phyloP scores from a whole-genome alignment of 2,329 filamentous ascomycete genomes.

The Neobulgaria alba region DNA sequence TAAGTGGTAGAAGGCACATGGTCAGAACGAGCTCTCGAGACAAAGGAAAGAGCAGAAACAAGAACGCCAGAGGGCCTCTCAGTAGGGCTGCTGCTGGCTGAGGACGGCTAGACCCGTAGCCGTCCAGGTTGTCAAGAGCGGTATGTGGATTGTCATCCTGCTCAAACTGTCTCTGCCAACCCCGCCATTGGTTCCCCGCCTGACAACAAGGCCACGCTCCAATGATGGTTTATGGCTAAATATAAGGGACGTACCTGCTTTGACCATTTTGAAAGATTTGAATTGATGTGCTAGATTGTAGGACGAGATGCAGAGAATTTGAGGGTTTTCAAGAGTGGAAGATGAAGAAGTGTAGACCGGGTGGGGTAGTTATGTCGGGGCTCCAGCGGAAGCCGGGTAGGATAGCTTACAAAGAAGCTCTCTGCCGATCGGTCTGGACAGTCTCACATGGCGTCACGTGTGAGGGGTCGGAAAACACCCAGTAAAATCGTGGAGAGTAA shows the following conservation, averaged over 20 bases:
- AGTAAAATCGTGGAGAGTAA: no score
- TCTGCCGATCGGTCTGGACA: no score
- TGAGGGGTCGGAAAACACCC: no score
- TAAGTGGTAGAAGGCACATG: constrained; percentile 33
- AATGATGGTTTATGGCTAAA: no score
- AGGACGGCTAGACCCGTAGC: constrained; percentile 23
- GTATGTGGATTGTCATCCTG: constrained; percentile 38
- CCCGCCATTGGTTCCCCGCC: constrained; percentile 25
- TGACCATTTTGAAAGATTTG: constrained; percentile 77
- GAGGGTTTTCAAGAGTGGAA: constrained; percentile 1
- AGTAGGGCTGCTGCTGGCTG: constrained; percentile 27
- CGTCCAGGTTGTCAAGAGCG: constrained; percentile 37
- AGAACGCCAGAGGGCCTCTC: neutral
- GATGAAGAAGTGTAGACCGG: no score
- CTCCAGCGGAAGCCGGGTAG: no score
- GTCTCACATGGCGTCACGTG: no score
- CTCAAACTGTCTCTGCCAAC: constrained; percentile 48
- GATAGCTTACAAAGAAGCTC: no score
- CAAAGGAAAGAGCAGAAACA: constrained; percentile 1
- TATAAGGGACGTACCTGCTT: constrained; percentile 88
- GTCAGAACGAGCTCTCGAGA: constrained; percentile 11
- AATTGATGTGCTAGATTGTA: constrained; percentile 9
- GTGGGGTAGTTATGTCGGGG: no score
- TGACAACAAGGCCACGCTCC: no score
- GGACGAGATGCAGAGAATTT: constrained; percentile 2